These are phyloP conservation scores for Hanseniaspora clermontiae DNA, from an alignment of 805 yeast species.

Conservation along the genomic window DNA sequence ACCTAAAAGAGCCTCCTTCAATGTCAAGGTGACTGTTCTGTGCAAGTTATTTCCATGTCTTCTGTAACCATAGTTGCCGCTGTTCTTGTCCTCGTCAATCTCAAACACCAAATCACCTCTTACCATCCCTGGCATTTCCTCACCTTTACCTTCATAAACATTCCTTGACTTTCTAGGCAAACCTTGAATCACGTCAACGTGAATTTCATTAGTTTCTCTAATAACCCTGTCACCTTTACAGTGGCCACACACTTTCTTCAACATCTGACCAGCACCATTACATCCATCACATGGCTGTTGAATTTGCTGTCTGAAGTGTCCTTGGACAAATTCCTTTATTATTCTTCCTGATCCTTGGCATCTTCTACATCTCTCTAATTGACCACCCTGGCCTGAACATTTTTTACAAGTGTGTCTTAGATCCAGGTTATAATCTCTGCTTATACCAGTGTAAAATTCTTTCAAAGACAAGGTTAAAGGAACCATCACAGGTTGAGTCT, in stretches of 20 bases:
- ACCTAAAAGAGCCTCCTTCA: constrained; percentile 62
- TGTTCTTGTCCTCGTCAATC: constrained; percentile 37
- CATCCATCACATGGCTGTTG: constrained; percentile 72
- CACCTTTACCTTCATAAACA: constrained; percentile 62
- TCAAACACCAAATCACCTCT: constrained; percentile 70
- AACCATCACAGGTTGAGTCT: constrained; percentile 53
- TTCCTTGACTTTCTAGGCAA: constrained; percentile 46
- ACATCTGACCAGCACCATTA: constrained; percentile 60
- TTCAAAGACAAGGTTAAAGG: constrained; percentile 43
- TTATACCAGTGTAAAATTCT: constrained; percentile 61
- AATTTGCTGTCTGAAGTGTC: constrained; percentile 79
- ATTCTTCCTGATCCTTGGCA: constrained; percentile 71
- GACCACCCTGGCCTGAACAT: constrained; percentile 78
- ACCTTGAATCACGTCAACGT: constrained; percentile 59
- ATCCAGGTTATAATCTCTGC: constrained; percentile 45
- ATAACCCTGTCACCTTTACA: constrained; percentile 65
- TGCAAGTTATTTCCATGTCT: constrained; percentile 62
- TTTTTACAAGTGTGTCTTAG: constrained; percentile 63
- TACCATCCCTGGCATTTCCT: constrained; percentile 66
- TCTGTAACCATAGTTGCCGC: constrained; percentile 67
- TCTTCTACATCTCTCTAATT: constrained; percentile 45
- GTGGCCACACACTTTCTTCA: constrained; percentile 48
- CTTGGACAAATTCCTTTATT: constrained; percentile 58
- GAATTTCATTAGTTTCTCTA: constrained; percentile 43
- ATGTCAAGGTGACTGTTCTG: constrained; percentile 64